Conservation (phyloP, 805 yeast species). For the Myxozyma neotropica region DNA sequence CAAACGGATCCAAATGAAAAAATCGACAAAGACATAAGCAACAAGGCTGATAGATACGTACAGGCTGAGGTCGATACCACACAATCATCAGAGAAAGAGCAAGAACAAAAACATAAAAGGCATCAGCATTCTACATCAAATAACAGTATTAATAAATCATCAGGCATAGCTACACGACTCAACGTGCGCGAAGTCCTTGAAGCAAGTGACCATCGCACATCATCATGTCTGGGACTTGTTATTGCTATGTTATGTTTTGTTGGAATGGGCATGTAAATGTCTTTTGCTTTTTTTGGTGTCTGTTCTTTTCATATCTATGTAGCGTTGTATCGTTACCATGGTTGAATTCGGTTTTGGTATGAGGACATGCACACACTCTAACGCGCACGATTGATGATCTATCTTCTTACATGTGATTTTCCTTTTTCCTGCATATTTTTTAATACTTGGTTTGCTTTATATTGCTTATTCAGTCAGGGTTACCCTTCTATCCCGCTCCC, state of each 20-base stretch:
- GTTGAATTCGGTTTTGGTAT: neutral
- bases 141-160: constrained; percentile 14
- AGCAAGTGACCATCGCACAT: constrained; percentile 10
- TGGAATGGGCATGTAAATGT: constrained; percentile 30
- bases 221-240: constrained; percentile 26
- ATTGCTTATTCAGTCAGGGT: neutral
- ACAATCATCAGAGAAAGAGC: no score
- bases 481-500: no score
- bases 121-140: no score
- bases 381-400: no score
- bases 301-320: neutral
- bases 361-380: no score
- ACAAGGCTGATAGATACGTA: no score
- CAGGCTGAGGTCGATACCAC: no score
- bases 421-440: neutral
- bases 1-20: no score
- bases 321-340: neutral
- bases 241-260: constrained; percentile 32
- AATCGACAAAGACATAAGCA: no score
- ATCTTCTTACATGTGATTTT: neutral
- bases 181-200: constrained; percentile 25
- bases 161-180: constrained; percentile 22
- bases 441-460: neutral
- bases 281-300: neutral
- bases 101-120: no score